Conservation (phyloP, 768 basidiomycete genomes). For the Pulveroboletus ravenelii region DNA sequence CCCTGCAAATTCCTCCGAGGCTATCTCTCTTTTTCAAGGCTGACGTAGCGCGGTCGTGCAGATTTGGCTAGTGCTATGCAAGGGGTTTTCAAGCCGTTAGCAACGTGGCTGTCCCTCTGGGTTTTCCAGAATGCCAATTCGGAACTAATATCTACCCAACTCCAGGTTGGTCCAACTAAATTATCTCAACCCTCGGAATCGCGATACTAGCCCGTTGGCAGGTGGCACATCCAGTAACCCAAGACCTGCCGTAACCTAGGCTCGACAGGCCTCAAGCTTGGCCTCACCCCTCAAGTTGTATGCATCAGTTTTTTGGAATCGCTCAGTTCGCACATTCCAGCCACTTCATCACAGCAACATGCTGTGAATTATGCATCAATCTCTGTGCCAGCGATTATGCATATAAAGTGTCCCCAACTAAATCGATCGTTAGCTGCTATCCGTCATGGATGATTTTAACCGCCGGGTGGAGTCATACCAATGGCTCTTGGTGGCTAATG, state of each 20-base stretch:
- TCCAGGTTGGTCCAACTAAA: neutral
- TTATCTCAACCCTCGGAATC: constrained; percentile 16
- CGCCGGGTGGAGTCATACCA: constrained; percentile 7
- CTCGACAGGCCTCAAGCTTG: too few species aligned
- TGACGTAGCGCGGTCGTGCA: neutral
- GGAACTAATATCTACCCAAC: neutral
- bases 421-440: neutral
- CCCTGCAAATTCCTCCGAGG: neutral
- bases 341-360: constrained; percentile 20
- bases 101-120: constrained; percentile 10
- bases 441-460: constrained; percentile 15
- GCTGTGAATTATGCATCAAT: constrained; percentile 14
- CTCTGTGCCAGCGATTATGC: neutral
- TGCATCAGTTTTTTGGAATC: neutral
- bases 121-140: constrained; percentile 14
- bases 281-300: neutral
- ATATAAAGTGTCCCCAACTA: constrained; percentile 14
- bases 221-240: neutral
- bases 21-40: neutral
- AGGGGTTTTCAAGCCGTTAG: neutral
- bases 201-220: constrained; percentile 16
- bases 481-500: neutral
- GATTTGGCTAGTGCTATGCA: constrained; percentile 7
- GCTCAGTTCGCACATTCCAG: neutral
- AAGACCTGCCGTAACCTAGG: constrained; percentile 3